phyloP scores from a whole-genome alignment of 176 grass and related monocot species.

The Sorghum bicolor region Sorghum_bicolor_NCBIv3 NC_012875.2:8977501-8978000 shows the following conservation, averaged over 20 bases:
- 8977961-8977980: constrained; percentile 26
- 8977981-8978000: not conserved
- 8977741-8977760: constrained; percentile 99
- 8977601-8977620: constrained; percentile 68
- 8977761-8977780: not conserved
- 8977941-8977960: constrained; percentile 92
- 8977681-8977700: constrained; percentile 52
- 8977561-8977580: constrained; percentile 79
- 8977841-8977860: constrained; percentile 38
- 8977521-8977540: constrained; percentile 97
- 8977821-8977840: not conserved
- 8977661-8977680: constrained; percentile 32
- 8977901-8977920: constrained; percentile 99
- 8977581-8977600: constrained; percentile 82
- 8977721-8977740: constrained; percentile 88
- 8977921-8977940: constrained; percentile 91
- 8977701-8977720: constrained; percentile 96
- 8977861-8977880: constrained; percentile 88
- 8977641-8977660: constrained; percentile 59
- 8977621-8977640: constrained; percentile 53
- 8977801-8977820: not conserved
- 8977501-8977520: constrained; percentile 65
- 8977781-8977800: not conserved
- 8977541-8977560: constrained; percentile 80
- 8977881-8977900: constrained; percentile 99